Conservation (phyloP, 192 early-diverging fungal species). For the Physocladia obscura region DNA sequence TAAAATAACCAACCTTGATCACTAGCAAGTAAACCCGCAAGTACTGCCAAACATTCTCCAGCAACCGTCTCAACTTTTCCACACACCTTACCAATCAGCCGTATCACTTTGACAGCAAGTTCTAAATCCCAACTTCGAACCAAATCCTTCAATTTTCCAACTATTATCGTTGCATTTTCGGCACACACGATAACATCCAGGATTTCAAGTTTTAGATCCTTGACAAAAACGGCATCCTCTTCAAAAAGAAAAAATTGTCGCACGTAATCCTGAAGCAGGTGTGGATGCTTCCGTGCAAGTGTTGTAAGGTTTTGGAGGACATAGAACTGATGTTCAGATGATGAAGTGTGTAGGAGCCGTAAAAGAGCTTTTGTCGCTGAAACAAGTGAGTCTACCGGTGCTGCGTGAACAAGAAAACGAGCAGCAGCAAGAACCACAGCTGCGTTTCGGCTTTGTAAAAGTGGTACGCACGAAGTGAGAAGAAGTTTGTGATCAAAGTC, state of each 20-base stretch:
- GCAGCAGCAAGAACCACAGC: conserved; percentile 56
- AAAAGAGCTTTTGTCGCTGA: conserved; percentile 59
- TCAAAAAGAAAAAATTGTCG: conserved; percentile 81
- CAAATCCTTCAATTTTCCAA: conserved; percentile 73
- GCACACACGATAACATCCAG: conserved; percentile 68
- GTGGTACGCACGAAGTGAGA: conserved; percentile 62
- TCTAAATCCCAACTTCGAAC: conserved; percentile 46
- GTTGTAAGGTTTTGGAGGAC: conserved; percentile 75
- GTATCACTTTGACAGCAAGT: conserved; percentile 58
- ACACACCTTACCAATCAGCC: conserved; percentile 19
- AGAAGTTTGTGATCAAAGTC: conserved; percentile 83
- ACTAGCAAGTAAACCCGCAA: conserved; percentile 29
- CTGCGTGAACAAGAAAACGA: conserved; percentile 34
- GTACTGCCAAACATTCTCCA: conserved; percentile 54
- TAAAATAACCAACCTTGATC: conserved; percentile 31
- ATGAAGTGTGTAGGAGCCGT: conserved; percentile 58
- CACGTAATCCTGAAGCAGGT: conserved; percentile 68
- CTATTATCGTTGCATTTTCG: conserved; percentile 66
- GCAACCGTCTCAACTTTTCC: conserved; percentile 31
- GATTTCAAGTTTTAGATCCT: conserved; percentile 83
- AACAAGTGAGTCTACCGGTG: conserved; percentile 11
- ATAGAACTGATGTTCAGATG: conserved; percentile 75
- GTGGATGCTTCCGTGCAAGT: conserved; percentile 68
- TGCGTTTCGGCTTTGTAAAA: conserved; percentile 77
- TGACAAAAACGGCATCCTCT: conserved; percentile 74